A percentile compares a stretch with the other conserved stretches of the same genome.
Evolutionary conservation across 2,329 filamentous ascomycete genomes (phyloP).

Genomic region (Aspergillus sp.): DNA sequence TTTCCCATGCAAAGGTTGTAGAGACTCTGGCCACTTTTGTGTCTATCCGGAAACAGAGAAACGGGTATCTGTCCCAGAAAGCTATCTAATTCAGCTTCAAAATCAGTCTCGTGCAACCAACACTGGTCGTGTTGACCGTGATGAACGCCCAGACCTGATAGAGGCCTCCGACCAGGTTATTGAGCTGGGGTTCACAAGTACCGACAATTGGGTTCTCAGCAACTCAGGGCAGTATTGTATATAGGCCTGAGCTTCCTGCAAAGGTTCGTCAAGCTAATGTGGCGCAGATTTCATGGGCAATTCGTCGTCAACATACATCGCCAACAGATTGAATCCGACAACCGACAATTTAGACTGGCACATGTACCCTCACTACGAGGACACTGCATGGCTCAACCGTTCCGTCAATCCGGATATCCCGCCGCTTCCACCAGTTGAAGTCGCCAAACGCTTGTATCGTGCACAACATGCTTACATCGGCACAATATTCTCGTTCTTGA

Average conservation of each 20-base stretch:
- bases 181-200: conserved; percentile 34
- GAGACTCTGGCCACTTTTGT: conserved; percentile 30
- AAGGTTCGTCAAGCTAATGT: background rate
- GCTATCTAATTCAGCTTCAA: no score
- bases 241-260: conserved; percentile 3
- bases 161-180: no score
- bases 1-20: conserved; percentile 32
- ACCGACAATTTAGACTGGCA: conserved; percentile 36
- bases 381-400: conserved; percentile 29
- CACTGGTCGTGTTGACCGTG: no score
- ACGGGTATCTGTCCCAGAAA: conserved; percentile 35
- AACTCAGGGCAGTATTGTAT: conserved; percentile 37
- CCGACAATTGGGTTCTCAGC: conserved; percentile 35
- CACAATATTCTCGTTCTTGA: conserved; percentile 56
- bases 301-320: conserved; percentile 34
- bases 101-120: no score
- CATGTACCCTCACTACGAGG: conserved; percentile 35
- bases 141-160: no score
- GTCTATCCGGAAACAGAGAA: conserved; percentile 38
- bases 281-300: conserved; percentile 36
- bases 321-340: conserved; percentile 33
- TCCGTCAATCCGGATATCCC: conserved; percentile 28
- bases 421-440: conserved; percentile 50
- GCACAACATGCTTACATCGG: conserved; percentile 58
- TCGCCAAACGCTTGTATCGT: conserved; percentile 51